phyloP scores from a whole-genome alignment of 108 stramenopile species.

The Skeletonema potamos region DNA sequence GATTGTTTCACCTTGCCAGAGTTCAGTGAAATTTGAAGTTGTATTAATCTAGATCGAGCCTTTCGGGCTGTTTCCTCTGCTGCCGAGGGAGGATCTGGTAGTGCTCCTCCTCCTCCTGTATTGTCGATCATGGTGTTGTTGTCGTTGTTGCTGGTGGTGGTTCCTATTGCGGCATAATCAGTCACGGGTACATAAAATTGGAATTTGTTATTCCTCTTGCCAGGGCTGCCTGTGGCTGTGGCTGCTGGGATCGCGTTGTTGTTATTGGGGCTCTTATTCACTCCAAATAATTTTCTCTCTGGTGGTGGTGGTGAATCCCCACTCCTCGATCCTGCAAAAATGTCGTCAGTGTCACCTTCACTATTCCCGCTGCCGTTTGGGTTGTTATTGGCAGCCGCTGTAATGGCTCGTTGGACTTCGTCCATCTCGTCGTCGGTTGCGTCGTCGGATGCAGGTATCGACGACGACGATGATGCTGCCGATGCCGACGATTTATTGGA shows the following conservation, averaged over 20 bases:
- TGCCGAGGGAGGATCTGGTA: background rate
- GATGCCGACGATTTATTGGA: background rate
- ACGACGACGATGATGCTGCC: constrained; percentile 5
- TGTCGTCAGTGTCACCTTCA: background rate
- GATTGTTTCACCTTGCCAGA: background rate
- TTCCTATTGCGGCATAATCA: background rate
- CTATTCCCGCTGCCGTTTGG: background rate
- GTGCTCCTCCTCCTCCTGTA: background rate
- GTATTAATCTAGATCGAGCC: constrained; percentile 26
- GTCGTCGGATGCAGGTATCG: constrained; percentile 15
- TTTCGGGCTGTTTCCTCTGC: constrained; percentile 25
- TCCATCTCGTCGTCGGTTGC: background rate
- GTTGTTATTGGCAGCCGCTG: background rate
- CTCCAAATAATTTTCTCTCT: background rate
- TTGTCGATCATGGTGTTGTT: background rate
- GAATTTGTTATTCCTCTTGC: background rate
- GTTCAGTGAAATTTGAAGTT: constrained; percentile 10
- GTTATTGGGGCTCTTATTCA: background rate
- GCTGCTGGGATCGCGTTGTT: too few species aligned
- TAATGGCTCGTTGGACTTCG: background rate
- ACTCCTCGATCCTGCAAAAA: background rate
- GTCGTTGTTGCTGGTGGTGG: background rate
- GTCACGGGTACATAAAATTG: constrained; percentile 1
- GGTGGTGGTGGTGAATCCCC: constrained; percentile 7
- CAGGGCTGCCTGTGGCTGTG: background rate